Evolutionary conservation across 2,329 filamentous ascomycete genomes (phyloP).

Genomic region (Colletotrichum tanaceti): DNA sequence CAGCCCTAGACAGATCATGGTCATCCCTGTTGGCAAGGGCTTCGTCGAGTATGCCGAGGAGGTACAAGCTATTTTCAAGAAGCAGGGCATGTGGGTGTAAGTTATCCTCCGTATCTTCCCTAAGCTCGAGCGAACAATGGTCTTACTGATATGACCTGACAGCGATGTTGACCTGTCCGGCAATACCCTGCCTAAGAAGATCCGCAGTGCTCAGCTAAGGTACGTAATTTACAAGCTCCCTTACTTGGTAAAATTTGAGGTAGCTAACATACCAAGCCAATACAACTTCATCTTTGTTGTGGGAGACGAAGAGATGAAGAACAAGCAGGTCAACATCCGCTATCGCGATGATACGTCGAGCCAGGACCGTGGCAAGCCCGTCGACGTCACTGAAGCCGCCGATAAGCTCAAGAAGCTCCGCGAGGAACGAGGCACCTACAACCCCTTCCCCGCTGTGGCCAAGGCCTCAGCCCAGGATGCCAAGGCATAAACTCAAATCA

Average conservation of each 20-base stretch:
- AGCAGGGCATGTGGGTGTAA: conserved; percentile 72
- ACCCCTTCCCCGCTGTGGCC: conserved; percentile 49
- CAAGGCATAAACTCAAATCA: conserved; percentile 35
- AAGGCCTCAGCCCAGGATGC: conserved; percentile 42
- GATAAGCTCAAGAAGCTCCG: conserved; percentile 66
- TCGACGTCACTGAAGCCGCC: conserved; percentile 67
- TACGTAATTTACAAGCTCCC: conserved; percentile 61
- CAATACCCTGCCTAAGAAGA: conserved; percentile 91
- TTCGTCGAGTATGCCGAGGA: conserved; percentile 81
- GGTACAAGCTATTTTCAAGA: conserved; percentile 75
- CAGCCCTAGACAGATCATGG: conserved; percentile 79
- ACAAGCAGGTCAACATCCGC: conserved; percentile 71
- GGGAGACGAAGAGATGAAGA: conserved; percentile 70
- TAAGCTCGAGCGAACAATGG: not conserved
- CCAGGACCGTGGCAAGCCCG: conserved; percentile 70
- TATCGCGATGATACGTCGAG: conserved; percentile 72
- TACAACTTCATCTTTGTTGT: conserved; percentile 58
- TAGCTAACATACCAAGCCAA: conserved; percentile 41
- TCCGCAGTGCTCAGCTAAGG: conserved; percentile 82
- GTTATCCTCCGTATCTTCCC: conserved; percentile 55
- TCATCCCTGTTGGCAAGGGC: conserved; percentile 72
- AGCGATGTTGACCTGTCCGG: conserved; percentile 75
- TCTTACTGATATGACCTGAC: not conserved
- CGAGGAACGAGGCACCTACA: conserved; percentile 56
- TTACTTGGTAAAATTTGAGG: conserved; percentile 28